Evolutionary conservation across 768 basidiomycete species (phyloP), one percentile per base, ranked within the genome.

Genomic region (Termitomyces sp.): DNA sequence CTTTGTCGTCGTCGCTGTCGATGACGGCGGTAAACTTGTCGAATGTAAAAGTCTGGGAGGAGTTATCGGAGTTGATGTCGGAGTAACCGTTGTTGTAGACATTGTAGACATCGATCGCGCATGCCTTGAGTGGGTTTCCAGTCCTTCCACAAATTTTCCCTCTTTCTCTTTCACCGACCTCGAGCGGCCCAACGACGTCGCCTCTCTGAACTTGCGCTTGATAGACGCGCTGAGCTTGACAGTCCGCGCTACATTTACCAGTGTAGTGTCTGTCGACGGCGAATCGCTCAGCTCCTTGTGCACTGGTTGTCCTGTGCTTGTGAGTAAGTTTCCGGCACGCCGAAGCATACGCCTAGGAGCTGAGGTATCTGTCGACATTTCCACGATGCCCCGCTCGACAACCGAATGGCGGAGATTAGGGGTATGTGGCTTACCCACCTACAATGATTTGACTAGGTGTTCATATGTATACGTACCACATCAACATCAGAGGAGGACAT

Each of bases 301-400:
- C 4, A 61, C 57, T 27, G 63, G 65, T 27, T 68, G 65, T 36
- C 65, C 63, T 20, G 67, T 68, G 56, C 64, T 67, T n/a, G 66
- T 66, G 35, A 69, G 54, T 43, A 78, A 56, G 50, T 65, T 70
- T 12, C 67, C 67, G 1, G 77, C 76, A n/a, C 78, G 69, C 46
- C 66, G 70, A 4, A 79, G 61, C 29, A 66, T 54, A 15, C 66
- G 68, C 31, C 35, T 55, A 15, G 65, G 56, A 25, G 54, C 45
- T 10, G 53, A 46, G 25, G 15, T 3, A 27, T 56, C 54, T 27
- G 35, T 39, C 29, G 54, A 43, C 54, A 50, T 44, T n/a, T 12
- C 5, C 20, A 18, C 39, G 46, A 38, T 42, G 29, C 32, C 49
- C 12, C 25, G 6, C 32, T 54, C 3, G 3, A 20, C 38, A n/a